Base-by-base conservation (phyloP, 805 yeast genomes). In the Tetrapisispora nanseiensis region DNA sequence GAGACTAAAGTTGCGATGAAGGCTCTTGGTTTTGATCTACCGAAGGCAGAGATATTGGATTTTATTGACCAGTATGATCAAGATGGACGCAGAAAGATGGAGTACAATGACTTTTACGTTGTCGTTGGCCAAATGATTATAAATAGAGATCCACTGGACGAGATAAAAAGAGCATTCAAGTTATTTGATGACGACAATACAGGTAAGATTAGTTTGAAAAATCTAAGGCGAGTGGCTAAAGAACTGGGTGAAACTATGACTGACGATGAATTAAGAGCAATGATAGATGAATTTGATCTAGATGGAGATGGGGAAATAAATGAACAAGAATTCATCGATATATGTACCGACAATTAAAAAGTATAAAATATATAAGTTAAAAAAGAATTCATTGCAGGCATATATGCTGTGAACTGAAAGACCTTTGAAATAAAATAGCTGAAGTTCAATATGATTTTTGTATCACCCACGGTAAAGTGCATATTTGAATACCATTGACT, bases 281-380 rank as follows among this genome's bases (percentile, higher is more conserved):
- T 92, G 98, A 92, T 92, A 50, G 95, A 89, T 47, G 97, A 90
- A 62, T 92, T 92, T 58, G 99, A 92, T 65, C 66, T 89, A 40
- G 97, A 92, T 59, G 95, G 86, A 43, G 97, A 92, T 61, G 97
- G 97, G 39, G 95, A 85, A 50, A 89, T 87, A 51, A 82, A 82
- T 56, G 94, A 85, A 56, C 86, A 85, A 48, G 97, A 89, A 65
- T 87, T 89, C 57, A 84, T 86, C 46, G 83, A 83, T 45, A 86
- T 87, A 33, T 86, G 95, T 61, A 78, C 86, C 16, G 95, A 86
- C 32, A 37, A 37, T 30, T 37, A 30, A 29, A 9, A n/a, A n/a
- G n/a, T n/a, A n/a, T n/a, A n/a, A n/a, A n/a, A n/a, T n/a, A n/a
- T n/a, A n/a, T n/a, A n/a, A n/a, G n/a, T n/a, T n/a, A n/a, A n/a